Percentiles rank a stretch among this genome's conserved stretches.
These are phyloP conservation scores for Meyerozyma carpophila DNA, from an alignment of 1,139 yeast species.

Conservation along the genomic window DNA sequence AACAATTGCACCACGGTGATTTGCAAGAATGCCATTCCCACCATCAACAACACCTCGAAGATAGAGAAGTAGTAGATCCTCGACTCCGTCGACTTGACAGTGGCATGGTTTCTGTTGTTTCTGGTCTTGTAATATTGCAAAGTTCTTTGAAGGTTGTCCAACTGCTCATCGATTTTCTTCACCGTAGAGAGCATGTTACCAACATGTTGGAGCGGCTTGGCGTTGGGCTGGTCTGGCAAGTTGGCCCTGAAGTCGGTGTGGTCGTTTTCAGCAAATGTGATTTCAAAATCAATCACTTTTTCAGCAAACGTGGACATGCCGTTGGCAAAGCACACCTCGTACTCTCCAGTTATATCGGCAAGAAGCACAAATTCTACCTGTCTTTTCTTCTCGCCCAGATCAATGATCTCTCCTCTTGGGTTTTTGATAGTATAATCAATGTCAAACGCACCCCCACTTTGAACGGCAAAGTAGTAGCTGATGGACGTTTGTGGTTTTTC, in stretches of 20 bases:
- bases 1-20: constrained; percentile 79
- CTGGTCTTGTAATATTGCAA: constrained; percentile 87
- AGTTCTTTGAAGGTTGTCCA: constrained; percentile 58
- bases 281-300: constrained; percentile 85
- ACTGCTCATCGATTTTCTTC: constrained; percentile 59
- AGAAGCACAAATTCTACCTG: constrained; percentile 81
- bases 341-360: constrained; percentile 74
- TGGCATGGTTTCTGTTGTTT: constrained; percentile 85
- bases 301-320: constrained; percentile 84
- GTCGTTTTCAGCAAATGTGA: constrained; percentile 45
- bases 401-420: constrained; percentile 59
- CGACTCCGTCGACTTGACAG: constrained; percentile 83
- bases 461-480: constrained; percentile 87
- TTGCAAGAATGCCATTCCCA: constrained; percentile 81
- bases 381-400: constrained; percentile 60
- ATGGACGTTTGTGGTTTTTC: constrained; percentile 58
- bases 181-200: constrained; percentile 58
- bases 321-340: constrained; percentile 86
- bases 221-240: constrained; percentile 59
- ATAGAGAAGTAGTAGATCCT: constrained; percentile 83
- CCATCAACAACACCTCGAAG: constrained; percentile 75
- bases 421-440: constrained; percentile 71
- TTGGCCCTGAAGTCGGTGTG: constrained; percentile 47
- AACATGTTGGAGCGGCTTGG: constrained; percentile 52
- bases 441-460: constrained; percentile 83